Evolutionary conservation across 768 basidiomycete genomes (phyloP).

Genomic region (Boletus speciosus): DNA sequence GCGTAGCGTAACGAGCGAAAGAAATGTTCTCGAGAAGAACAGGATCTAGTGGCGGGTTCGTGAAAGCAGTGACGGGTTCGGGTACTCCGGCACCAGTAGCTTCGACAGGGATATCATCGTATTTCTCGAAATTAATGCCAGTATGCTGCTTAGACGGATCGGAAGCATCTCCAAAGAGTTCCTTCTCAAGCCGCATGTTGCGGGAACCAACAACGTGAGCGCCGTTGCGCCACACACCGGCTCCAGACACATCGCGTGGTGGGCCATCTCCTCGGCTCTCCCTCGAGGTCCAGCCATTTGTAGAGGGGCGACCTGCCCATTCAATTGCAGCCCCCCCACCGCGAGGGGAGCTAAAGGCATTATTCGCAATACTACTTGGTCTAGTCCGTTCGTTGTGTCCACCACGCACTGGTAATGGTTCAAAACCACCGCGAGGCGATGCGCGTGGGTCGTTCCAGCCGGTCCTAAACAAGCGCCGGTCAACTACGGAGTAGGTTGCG

Average conservation of each 20-base stretch:
- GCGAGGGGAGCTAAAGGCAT: slow-evolving; percentile 35
- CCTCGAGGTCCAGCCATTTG: slow-evolving; percentile 37
- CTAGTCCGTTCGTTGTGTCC: slow-evolving; percentile 37
- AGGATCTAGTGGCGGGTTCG: slow-evolving; percentile 84
- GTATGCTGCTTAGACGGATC: slow-evolving; percentile 90
- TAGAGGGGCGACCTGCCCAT: slow-evolving; percentile 41
- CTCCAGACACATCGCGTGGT: slow-evolving; percentile 46
- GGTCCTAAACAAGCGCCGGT: slow-evolving; percentile 42
- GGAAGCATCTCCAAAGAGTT: slow-evolving; percentile 85
- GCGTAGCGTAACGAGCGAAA: slow-evolving; percentile 88
- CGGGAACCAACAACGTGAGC: slow-evolving; percentile 79
- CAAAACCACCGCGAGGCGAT: slow-evolving; percentile 54
- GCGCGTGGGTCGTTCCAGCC: slow-evolving; percentile 75
- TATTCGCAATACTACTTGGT: slow-evolving; percentile 40
- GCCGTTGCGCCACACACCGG: slow-evolving; percentile 85
- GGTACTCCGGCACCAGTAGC: slow-evolving; percentile 97
- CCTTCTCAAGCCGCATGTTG: slow-evolving; percentile 90
- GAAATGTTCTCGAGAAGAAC: slow-evolving; percentile 94
- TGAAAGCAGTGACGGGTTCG: slow-evolving; percentile 86
- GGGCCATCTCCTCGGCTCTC: slow-evolving; percentile 35
- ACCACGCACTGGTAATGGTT: slow-evolving; percentile 39
- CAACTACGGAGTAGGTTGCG: slow-evolving; percentile 11
- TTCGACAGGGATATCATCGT: slow-evolving; percentile 99
- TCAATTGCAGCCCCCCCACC: slow-evolving; percentile 30
- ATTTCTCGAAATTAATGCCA: slow-evolving; percentile 99